These are phyloP conservation scores for Tricholoma saponaceum DNA, from an alignment of 768 basidiomycete genomes.

Conservation along the genomic window DNA sequence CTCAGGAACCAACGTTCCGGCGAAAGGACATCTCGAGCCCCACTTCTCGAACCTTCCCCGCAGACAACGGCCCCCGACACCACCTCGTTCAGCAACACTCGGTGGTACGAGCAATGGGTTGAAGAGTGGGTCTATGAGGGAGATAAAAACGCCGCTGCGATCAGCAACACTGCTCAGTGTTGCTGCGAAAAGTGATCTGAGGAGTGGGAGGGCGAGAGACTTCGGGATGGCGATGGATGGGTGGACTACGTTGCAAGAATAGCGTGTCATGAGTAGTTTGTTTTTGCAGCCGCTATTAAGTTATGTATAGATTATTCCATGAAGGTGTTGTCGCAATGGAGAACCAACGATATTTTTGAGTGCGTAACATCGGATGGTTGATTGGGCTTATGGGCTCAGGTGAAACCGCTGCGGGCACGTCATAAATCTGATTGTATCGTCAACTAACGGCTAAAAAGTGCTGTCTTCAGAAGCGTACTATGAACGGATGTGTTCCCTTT, in stretches of 20 bases:
- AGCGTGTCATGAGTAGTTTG: not conserved
- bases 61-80: constrained; percentile 9
- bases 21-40: not conserved
- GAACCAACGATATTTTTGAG: not conserved
- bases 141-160: not conserved
- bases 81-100: not conserved
- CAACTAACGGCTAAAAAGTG: not conserved
- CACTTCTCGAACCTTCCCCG: constrained; percentile 4
- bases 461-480: not conserved
- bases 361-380: not conserved
- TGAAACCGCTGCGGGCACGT: too few relatives aligned
- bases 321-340: too few relatives aligned
- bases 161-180: not conserved
- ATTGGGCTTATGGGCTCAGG: too few relatives aligned
- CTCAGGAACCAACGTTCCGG: not conserved
- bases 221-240: not conserved
- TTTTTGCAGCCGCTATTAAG: not conserved
- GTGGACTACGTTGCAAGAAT: not conserved
- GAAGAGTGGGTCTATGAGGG: not conserved
- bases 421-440: not conserved
- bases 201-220: not conserved
- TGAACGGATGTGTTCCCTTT: constrained; percentile 12
- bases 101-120: not conserved
- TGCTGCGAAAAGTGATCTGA: not conserved
- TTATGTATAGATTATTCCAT: not conserved